phyloP scores from a whole-genome alignment of 2,329 filamentous ascomycete species.

The Cercospora sojina region DNA sequence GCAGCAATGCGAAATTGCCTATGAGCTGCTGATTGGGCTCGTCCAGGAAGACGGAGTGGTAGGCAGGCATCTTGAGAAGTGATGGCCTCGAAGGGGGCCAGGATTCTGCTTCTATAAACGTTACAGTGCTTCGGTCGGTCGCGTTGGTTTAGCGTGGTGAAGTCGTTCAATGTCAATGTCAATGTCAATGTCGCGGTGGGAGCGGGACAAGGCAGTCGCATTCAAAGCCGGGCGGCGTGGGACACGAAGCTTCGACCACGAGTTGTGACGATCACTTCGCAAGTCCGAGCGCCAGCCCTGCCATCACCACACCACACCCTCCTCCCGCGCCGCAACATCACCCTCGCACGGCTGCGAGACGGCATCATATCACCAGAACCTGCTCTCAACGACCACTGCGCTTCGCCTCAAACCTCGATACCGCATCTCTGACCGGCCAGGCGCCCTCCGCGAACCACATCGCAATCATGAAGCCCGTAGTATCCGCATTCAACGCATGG shows the following conservation, averaged over 20 bases:
- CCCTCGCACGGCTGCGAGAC: neutral
- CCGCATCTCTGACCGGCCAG: conserved; percentile 10
- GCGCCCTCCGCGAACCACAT: conserved; percentile 16
- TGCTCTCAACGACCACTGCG: neutral
- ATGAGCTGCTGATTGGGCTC: conserved; percentile 68
- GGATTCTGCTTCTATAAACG: neutral
- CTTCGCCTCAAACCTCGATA: neutral
- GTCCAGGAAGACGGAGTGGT: conserved; percentile 95
- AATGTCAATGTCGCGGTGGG: conserved; percentile 3
- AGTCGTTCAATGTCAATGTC: neutral
- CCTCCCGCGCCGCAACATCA: neutral
- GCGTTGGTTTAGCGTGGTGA: neutral
- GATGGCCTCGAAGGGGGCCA: neutral
- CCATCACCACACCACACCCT: neutral
- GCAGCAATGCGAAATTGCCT: conserved; percentile 91
- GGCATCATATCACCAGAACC: neutral
- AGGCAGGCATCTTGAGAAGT: conserved; percentile 56
- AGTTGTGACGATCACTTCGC: conserved; percentile 2
- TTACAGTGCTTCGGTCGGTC: neutral
- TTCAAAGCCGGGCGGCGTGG: conserved; percentile 3
- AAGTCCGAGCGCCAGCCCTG: conserved; percentile 7
- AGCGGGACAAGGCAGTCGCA: conserved; percentile 9
- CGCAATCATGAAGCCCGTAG: conserved; percentile 85
- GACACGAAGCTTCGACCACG: conserved; percentile 7
- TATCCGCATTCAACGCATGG: conserved; percentile 90